phyloP scores from a whole-genome alignment of 2,329 filamentous ascomycete species.

The Hirsutella thompsonii region DNA sequence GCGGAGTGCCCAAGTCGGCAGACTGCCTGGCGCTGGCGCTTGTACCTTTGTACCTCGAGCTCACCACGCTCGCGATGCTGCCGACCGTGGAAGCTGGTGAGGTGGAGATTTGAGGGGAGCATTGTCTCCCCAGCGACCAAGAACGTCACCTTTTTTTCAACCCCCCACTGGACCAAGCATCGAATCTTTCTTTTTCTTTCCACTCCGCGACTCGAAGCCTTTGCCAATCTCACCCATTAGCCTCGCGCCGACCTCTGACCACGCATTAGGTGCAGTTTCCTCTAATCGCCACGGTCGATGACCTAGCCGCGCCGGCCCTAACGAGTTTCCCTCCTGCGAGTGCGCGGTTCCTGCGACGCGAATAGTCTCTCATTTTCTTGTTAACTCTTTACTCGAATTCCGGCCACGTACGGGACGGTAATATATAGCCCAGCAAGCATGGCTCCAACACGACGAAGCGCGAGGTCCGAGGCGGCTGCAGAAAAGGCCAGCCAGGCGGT shows the following conservation, averaged over 20 bases:
- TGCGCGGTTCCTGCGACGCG: not conserved
- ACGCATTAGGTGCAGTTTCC: not conserved
- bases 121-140: not conserved
- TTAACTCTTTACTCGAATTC: not conserved
- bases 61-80: too few relatives aligned
- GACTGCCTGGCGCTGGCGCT: too few relatives aligned
- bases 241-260: not conserved
- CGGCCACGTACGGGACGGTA: too few relatives aligned
- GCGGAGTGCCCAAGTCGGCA: too few relatives aligned
- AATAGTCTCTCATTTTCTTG: not conserved
- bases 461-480: conserved; percentile 4
- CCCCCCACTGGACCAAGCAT: not conserved
- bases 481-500: not conserved
- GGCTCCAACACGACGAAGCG: conserved; percentile 12
- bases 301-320: not conserved
- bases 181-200: not conserved
- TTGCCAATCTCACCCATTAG: not conserved
- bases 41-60: too few relatives aligned
- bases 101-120: not conserved
- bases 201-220: not conserved
- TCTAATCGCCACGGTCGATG: not conserved
- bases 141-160: not conserved
- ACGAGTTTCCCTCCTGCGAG: not conserved
- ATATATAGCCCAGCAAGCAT: too few relatives aligned
- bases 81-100: too few relatives aligned